A percentile compares a stretch with the other conserved stretches of the same genome.
phyloP scores from a whole-genome alignment of 1,139 yeast genomes.

The Saccharomycopsis hybrid region DNA sequence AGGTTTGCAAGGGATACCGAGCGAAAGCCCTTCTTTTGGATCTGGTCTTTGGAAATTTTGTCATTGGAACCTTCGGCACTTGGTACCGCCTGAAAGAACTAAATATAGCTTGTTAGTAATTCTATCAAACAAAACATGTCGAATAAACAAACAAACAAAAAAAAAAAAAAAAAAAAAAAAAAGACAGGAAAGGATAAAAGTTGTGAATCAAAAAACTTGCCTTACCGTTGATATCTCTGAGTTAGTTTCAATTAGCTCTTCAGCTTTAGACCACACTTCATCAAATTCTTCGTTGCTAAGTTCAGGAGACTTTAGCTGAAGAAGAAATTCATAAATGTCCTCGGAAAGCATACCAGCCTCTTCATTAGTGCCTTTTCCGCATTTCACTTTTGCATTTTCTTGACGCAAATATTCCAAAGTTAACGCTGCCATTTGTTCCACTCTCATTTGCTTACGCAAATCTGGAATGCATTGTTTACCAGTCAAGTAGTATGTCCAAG shows the following conservation, averaged over 20 bases:
- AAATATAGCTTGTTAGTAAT: too few species aligned
- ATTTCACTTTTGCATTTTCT: conserved; percentile 60
- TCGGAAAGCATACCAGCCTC: conserved; percentile 46
- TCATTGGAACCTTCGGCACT: conserved; percentile 28
- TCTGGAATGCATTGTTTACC: conserved; percentile 74
- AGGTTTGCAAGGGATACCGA: conserved; percentile 32
- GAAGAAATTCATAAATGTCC: conserved; percentile 55
- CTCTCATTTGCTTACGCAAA: conserved; percentile 61
- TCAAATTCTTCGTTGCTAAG: conserved; percentile 71
- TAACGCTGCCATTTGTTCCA: conserved; percentile 60
- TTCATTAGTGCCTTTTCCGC: conserved; percentile 48
- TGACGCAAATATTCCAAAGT: conserved; percentile 62
- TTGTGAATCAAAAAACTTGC: conserved; percentile 44
- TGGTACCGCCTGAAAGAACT: conserved; percentile 14
- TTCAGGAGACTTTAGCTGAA: conserved; percentile 50
- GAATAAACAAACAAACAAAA: too few species aligned
- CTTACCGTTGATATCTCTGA: conserved; percentile 76
- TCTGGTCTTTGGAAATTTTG: conserved; percentile 27
- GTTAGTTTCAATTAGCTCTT: conserved; percentile 58
- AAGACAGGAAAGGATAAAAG: conserved; percentile 3
- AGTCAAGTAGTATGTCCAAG: conserved; percentile 39
- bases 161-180: conserved; percentile 21
- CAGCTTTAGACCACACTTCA: conserved; percentile 68
- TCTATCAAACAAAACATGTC: too few species aligned
- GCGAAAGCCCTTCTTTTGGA: conserved; percentile 27